These are phyloP conservation scores for Colletotrichum trifolii DNA, from an alignment of 2,329 filamentous ascomycete species.

Conservation along the genomic window DNA sequence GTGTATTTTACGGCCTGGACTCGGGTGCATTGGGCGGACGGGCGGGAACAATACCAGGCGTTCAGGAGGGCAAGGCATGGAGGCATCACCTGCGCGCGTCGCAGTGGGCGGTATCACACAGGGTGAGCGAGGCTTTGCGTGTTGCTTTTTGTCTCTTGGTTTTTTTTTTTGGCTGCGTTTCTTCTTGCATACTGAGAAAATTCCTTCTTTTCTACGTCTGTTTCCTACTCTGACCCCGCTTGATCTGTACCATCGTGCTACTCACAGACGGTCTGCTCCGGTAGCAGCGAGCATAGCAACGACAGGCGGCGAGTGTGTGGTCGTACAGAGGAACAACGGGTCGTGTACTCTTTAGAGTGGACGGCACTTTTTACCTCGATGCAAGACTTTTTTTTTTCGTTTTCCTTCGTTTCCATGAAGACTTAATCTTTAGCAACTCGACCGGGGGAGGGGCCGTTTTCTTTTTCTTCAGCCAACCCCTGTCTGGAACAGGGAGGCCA, in stretches of 20 bases:
- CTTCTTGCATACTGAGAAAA: conserved; percentile 14
- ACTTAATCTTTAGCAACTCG: conserved; percentile 24
- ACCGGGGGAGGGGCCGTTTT: conserved; percentile 10
- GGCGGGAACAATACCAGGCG: conserved; percentile 31
- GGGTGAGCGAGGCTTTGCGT: conserved; percentile 28
- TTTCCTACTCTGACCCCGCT: conserved; percentile 29
- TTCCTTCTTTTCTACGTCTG: conserved; percentile 20
- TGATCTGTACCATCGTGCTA: conserved; percentile 29
- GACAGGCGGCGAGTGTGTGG: conserved; percentile 2
- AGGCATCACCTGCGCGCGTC: conserved; percentile 8
- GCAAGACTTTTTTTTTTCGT: conserved; percentile 6
- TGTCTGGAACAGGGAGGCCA: conserved; percentile 23
- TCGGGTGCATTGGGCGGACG: conserved; percentile 27
- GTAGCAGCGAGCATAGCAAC: conserved; percentile 20
- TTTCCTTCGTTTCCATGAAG: conserved; percentile 1
- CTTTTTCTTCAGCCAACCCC: conserved; percentile 1
- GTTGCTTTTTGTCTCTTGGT: conserved; percentile 18
- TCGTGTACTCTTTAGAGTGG: not conserved
- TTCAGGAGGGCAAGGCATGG: conserved; percentile 32
- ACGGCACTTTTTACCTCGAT: conserved; percentile 8
- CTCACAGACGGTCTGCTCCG: conserved; percentile 19
- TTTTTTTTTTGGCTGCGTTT: not conserved
- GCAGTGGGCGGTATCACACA: not conserved
- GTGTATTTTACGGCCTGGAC: conserved; percentile 27
- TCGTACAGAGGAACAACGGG: no score